Percentiles rank a stretch among this genome's conserved stretches.
These are phyloP conservation scores for Leccinum obscurum DNA, from an alignment of 768 basidiomycete genomes.

Conservation along the genomic window DNA sequence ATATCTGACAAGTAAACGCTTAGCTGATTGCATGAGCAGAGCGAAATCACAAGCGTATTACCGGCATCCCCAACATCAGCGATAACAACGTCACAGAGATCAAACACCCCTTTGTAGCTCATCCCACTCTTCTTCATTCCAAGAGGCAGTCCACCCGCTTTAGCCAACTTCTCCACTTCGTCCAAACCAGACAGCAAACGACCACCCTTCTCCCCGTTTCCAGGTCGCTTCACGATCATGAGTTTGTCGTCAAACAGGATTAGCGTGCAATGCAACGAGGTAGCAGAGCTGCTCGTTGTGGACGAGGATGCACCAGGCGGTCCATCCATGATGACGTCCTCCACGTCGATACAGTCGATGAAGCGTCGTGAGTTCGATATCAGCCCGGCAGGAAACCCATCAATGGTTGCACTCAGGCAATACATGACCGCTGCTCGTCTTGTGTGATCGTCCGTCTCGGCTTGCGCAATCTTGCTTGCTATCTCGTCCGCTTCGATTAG, in stretches of 20 bases:
- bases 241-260: conserved; percentile 95
- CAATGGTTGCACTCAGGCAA: conserved; percentile 79
- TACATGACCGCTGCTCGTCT: conserved; percentile 87
- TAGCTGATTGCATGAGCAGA: conserved; percentile 6
- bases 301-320: conserved; percentile 41
- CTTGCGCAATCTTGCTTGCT: conserved; percentile 86
- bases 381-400: conserved; percentile 88
- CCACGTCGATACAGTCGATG: conserved; percentile 91
- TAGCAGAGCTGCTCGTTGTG: conserved; percentile 41
- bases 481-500: conserved; percentile 83
- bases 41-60: conserved; percentile 36
- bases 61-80: conserved; percentile 87
- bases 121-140: conserved; percentile 78
- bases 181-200: conserved; percentile 73
- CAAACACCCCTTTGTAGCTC: conserved; percentile 81
- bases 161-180: conserved; percentile 71
- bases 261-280: conserved; percentile 76
- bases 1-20: conserved; percentile 46
- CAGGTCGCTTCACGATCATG: conserved; percentile 85
- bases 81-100: conserved; percentile 79
- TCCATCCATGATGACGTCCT: conserved; percentile 66
- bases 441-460: conserved; percentile 91
- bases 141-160: conserved; percentile 57
- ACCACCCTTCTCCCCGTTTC: conserved; percentile 73
- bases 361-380: conserved; percentile 86